A percentile compares a stretch with the other conserved stretches of the same genome.
phyloP scores from a whole-genome alignment of 2,329 filamentous ascomycete genomes.

The Monilinia polystroma region DNA sequence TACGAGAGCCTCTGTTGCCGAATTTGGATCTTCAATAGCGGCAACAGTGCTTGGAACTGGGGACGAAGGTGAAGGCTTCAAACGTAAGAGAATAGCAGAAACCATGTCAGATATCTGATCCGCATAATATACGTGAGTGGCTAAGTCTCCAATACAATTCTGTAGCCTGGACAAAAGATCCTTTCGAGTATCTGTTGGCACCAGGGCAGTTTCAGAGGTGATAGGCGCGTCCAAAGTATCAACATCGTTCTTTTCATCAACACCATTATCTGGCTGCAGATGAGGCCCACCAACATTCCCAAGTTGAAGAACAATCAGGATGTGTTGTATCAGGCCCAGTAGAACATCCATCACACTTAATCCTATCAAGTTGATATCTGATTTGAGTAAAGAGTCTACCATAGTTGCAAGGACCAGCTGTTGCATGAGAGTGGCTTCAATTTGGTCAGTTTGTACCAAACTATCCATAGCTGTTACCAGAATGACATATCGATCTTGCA shows the following conservation, averaged over 20 bases:
- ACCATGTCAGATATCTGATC: constrained; percentile 97
- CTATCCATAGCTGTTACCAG: constrained; percentile 78
- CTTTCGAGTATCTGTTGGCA: constrained; percentile 54
- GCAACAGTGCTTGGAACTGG: constrained; percentile 46
- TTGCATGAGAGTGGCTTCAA: constrained; percentile 68
- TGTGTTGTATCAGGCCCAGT: constrained; percentile 79
- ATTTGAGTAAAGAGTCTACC: constrained; percentile 78
- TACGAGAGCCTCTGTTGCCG: constrained; percentile 50
- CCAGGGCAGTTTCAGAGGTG: constrained; percentile 43
- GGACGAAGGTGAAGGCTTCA: constrained; percentile 62
- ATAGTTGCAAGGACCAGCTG: constrained; percentile 75
- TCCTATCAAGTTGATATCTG: constrained; percentile 89
- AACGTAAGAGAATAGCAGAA: constrained; percentile 69
- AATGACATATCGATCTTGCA: constrained; percentile 92
- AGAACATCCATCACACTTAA: constrained; percentile 95
- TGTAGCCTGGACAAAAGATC: constrained; percentile 71
- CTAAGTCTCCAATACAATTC: constrained; percentile 82
- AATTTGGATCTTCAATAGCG: constrained; percentile 45
- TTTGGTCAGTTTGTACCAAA: constrained; percentile 65
- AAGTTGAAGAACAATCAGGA: constrained; percentile 73
- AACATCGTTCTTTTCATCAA: constrained; percentile 23
- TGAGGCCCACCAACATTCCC: constrained; percentile 40
- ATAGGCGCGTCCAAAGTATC: constrained; percentile 26
- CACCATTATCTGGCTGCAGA: constrained; percentile 39
- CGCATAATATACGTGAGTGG: constrained; percentile 94